Evolutionary conservation across 306 rosid species (phyloP), one percentile per base, ranked within the genome.

Genomic region (Cicer bijugum): DNA sequence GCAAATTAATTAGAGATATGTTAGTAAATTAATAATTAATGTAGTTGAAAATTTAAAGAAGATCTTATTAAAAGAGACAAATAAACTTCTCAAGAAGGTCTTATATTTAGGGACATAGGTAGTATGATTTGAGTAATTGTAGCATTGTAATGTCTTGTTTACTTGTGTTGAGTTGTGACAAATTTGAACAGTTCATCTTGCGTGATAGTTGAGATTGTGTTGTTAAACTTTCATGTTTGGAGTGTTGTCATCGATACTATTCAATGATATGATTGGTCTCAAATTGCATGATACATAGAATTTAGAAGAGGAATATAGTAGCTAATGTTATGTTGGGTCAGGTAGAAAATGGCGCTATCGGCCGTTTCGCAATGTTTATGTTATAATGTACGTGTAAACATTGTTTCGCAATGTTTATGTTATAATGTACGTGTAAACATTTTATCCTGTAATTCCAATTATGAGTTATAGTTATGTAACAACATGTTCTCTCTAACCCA

Each of bases 341-440:
- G 53, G n/a, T 35, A 55, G 52, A 45, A 71, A 33, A 35, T 83
- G 67, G 65, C 65, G 40, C 44, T 58, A 23, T 80, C 56, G 55
- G 68, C 17, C 51, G 57, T 61, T 74, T 55, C 43, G 40, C 60
- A 23, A 45, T 48, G 45, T 70, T 14, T 11, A 45, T 46, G 9
- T 79, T 35, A 33, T 71, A 14, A 15, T 67, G 70, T 60, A 17
- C 23, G 2, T 39, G 15, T 16, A 23, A 55, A 67, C 20, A 43
- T 28, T 67, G 57, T 61, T 74, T 55, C 43, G 40, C 60, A 23
- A 45, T 48, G 45, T 70, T 14, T 11, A 45, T 46, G 9, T 79
- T 35, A 33, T 71, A 14, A 15, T 67, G 70, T 60, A 17, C 23
- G 2, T 39, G 15, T 16, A 23, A 55, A 67, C 20, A 43, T 28